Evolutionary conservation across 2,329 filamentous ascomycete genomes (phyloP).

Genomic region (Talaromyces funiculosus): DNA sequence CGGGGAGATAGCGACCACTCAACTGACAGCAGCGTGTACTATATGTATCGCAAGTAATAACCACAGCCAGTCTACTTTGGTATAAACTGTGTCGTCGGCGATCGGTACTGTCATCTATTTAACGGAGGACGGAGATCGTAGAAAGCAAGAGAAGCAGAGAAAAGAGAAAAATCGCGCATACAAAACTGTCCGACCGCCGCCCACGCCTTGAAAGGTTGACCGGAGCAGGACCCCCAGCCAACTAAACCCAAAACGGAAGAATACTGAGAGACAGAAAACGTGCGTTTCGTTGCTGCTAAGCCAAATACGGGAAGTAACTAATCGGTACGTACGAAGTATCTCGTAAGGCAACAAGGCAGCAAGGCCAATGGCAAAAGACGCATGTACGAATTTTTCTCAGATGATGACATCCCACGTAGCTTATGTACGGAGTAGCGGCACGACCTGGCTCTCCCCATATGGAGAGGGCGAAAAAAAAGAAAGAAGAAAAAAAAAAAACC

Average conservation of each 20-base stretch:
- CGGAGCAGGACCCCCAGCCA: not conserved
- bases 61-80: not conserved
- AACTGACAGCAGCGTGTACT: no score
- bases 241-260: not conserved
- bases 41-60: not conserved
- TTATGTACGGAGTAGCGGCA: not conserved
- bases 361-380: not conserved
- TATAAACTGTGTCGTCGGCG: not conserved
- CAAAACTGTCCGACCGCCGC: slow-evolving; percentile 13
- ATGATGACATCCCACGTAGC: not conserved
- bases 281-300: not conserved
- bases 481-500: not conserved
- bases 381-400: not conserved
- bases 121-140: not conserved
- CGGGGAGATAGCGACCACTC: not conserved
- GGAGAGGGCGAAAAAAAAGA: not conserved
- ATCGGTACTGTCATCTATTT: not conserved
- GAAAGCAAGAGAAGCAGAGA: not conserved
- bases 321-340: no score
- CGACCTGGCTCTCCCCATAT: not conserved
- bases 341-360: not conserved
- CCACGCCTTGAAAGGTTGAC: slow-evolving; percentile 3
- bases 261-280: not conserved
- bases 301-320: not conserved
- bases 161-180: slow-evolving; percentile 15